phyloP scores from a whole-genome alignment of 2,329 filamentous ascomycete species.

The Neofusicoccum ribis region DNA sequence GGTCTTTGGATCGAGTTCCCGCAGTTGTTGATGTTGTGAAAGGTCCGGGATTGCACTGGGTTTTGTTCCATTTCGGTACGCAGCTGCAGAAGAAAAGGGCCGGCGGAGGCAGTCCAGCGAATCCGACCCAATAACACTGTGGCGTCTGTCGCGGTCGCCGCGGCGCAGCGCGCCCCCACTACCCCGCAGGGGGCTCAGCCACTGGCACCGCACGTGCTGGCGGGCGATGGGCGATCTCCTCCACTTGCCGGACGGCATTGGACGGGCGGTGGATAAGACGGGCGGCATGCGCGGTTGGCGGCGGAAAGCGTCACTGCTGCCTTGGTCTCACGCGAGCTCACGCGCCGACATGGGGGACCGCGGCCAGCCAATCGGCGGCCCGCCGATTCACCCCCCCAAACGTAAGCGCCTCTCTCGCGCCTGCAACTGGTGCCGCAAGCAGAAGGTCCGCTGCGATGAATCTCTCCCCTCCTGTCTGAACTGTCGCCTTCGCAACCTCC shows the following conservation, averaged over 20 bases:
- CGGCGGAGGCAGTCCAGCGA: neutral
- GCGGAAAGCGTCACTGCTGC: neutral
- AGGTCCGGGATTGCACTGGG: no score
- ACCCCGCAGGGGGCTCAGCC: neutral
- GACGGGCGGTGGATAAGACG: neutral
- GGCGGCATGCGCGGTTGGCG: constrained; percentile 1
- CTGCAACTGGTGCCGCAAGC: constrained; percentile 22
- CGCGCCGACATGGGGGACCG: neutral
- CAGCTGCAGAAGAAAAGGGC: neutral
- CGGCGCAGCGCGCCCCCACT: neutral
- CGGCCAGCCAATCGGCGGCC: neutral
- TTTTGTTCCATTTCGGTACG: neutral
- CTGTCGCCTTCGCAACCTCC: constrained; percentile 12
- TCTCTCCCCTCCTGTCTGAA: constrained; percentile 21
- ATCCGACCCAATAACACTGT: neutral
- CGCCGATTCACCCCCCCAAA: constrained; percentile 7
- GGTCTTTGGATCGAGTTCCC: no score
- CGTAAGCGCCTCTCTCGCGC: constrained; percentile 22
- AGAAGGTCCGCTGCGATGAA: constrained; percentile 23
- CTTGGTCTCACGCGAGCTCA: constrained; percentile 4
- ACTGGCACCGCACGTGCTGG: neutral
- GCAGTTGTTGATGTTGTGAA: no score
- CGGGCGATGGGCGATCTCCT: neutral
- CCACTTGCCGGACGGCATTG: constrained; percentile 9
- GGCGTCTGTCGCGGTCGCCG: neutral